These are phyloP conservation scores for Panicum virgatum DNA, from an alignment of 202 grass and related monocot genomes.

Conservation along the genomic window DNA sequence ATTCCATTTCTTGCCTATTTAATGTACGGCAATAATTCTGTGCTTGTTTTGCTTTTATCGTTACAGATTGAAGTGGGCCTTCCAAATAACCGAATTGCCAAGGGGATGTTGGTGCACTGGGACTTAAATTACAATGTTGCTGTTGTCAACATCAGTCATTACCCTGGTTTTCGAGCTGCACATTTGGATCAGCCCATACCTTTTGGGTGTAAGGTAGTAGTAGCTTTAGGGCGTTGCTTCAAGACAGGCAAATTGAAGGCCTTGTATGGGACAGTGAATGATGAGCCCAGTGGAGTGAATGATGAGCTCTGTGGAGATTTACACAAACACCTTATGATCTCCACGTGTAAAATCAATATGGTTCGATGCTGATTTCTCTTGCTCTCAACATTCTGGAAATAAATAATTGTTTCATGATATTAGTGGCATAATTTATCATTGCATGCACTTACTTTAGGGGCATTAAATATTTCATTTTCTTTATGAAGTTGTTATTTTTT, in stretches of 20 bases:
- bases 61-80: not conserved
- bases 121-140: conserved; percentile 19
- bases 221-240: conserved; percentile 30
- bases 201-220: conserved; percentile 29
- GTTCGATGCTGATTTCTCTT: conserved; percentile 3
- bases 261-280: not conserved
- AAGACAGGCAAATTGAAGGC: conserved; percentile 29
- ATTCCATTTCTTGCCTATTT: not conserved
- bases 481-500: not conserved
- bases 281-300: not conserved
- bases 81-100: not conserved
- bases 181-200: not conserved
- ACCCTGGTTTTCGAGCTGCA: not conserved
- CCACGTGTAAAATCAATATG: conserved; percentile 25
- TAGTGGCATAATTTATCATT: not conserved
- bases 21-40: not conserved
- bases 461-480: not conserved
- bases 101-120: not conserved
- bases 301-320: not conserved
- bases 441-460: not conserved
- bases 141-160: not conserved
- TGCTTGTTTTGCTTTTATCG: not conserved
- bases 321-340: not conserved
- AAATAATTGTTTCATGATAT: not conserved
- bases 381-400: not conserved